phyloP scores from a whole-genome alignment of 805 yeast species.

The Kazachstania taianensis region DNA sequence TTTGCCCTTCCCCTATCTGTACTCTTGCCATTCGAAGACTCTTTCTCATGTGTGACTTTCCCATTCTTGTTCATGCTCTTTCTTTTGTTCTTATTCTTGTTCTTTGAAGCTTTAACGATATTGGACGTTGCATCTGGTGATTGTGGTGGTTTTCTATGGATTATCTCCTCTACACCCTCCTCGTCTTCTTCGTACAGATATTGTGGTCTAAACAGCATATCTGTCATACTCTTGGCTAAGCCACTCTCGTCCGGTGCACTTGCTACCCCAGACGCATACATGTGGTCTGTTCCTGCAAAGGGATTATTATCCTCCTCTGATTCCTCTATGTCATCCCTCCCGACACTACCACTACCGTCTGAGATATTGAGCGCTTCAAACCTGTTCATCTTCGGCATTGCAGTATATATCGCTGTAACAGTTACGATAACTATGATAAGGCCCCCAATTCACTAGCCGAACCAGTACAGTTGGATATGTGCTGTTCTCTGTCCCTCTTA shows the following conservation, averaged over 20 bases:
- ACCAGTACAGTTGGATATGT: no score
- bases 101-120: not conserved
- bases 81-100: not conserved
- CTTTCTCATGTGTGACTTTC: no score
- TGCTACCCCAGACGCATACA: conserved; percentile 31
- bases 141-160: no score
- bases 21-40: no score
- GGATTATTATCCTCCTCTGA: conserved; percentile 34
- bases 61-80: not conserved
- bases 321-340: conserved; percentile 2
- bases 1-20: no score
- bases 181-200: conserved; percentile 5
- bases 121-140: not conserved
- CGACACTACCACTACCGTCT: no score
- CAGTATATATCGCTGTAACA: no score
- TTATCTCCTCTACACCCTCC: not conserved
- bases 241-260: conserved; percentile 8
- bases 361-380: no score
- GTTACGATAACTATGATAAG: no score
- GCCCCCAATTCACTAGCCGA: no score
- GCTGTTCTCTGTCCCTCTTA: no score
- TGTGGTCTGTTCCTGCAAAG: conserved; percentile 30
- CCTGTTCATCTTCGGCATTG: no score
- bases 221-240: not conserved
- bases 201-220: not conserved